phyloP scores from a whole-genome alignment of 305 asterid genomes.

The Solanum aculeatissimum region DNA sequence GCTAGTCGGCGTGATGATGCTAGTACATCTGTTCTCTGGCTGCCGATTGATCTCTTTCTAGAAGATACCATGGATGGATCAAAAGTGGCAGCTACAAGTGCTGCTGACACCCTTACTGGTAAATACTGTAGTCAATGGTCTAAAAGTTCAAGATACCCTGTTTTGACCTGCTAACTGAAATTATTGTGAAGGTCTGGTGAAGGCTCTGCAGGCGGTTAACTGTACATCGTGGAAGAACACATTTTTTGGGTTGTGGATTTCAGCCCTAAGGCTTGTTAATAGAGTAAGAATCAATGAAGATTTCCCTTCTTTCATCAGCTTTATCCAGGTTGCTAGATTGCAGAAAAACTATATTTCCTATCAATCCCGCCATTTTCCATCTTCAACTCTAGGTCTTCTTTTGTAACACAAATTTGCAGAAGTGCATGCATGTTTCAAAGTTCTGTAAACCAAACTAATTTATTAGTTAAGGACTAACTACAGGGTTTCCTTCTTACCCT shows the following conservation, averaged over 20 bases:
- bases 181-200: slow-evolving; percentile 10
- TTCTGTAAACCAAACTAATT: background rate
- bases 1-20: slow-evolving; percentile 3
- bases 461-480: background rate
- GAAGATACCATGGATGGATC: slow-evolving; percentile 24
- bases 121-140: background rate
- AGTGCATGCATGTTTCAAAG: background rate
- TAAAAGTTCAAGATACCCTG: background rate
- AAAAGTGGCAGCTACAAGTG: slow-evolving; percentile 14
- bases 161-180: background rate
- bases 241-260: slow-evolving; percentile 19
- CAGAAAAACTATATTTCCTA: background rate
- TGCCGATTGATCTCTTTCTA: slow-evolving; percentile 20
- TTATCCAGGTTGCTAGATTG: background rate
- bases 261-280: slow-evolving; percentile 25
- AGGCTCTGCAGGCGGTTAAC: slow-evolving; percentile 15
- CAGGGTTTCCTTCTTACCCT: background rate
- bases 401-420: background rate
- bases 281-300: slow-evolving; percentile 9
- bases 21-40: slow-evolving; percentile 14
- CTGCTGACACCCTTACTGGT: slow-evolving; percentile 19
- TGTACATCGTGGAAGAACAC: slow-evolving; percentile 15
- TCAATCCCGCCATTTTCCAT: background rate
- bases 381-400: background rate
- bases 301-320: background rate